Evolutionary conservation across 495 filamentous ascomycete species (phyloP), one percentile per base, ranked within the genome.

Genomic region (Amorphotheca resinae): DNA sequence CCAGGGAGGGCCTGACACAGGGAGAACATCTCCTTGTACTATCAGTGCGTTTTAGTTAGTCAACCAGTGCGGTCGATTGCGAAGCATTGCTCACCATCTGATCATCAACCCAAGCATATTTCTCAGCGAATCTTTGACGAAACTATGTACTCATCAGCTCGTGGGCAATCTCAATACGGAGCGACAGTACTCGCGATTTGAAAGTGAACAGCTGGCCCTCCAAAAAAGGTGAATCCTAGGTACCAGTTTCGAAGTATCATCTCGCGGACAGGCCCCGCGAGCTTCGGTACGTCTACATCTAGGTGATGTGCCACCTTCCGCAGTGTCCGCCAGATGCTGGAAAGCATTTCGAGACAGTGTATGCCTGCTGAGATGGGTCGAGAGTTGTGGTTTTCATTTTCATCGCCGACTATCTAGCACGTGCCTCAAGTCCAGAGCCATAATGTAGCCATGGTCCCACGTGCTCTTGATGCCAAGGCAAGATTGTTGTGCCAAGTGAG

Each of bases 1-100:
- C 84, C 84, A 0, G 80, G 76, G n/a, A 88, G 71, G 9, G 78
- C 77, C 57, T 88, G 84, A 35, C 73, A 80, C 45, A 91, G 62
- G 9, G 80, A 80, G 59, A 89, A 91, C n/a, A 88, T 69, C 54
- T 91, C 83, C 59, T 87, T 79, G 62, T 82, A 91, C 79, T 84
- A 17, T 3, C 21, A 12, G 18, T 3, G 2, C 1, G 1, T 45
- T 2, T 4, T 14, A 35, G 9, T 16, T 7, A 15, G 12, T n/a
- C n/a, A 26, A 35, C 26, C 7, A 33, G 11, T 30, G 14, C 18
- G 12, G 15, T 17, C 30, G 32, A 5, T 17, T 14, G 30, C 16
- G 15, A 20, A 21, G 25, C 17, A 38, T 16, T 8, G 30, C 36
- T 22, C 22, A 46, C 43, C 38, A 48, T n/a, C 52, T 82, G 77